Evolutionary conservation across 1,284 basidiomycete species (phyloP).

Genomic region (Acaromyces ingoldii): DNA sequence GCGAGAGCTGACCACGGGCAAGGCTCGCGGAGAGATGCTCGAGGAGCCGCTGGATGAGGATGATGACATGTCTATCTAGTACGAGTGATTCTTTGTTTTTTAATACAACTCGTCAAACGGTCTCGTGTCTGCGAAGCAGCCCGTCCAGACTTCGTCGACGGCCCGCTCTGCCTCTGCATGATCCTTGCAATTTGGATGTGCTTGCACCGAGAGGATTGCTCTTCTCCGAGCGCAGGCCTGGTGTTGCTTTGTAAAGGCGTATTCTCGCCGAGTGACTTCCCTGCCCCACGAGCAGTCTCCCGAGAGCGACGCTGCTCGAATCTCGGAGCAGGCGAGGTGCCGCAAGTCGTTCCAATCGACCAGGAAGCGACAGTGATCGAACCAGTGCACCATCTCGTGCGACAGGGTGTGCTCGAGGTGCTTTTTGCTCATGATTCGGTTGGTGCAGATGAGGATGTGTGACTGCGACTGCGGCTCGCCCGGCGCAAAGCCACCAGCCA

Average conservation of each 20-base stretch:
- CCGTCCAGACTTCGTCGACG: conserved; percentile 94
- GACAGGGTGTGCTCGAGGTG: conserved; percentile 90
- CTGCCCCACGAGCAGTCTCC: conserved; percentile 83
- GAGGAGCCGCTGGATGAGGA: conserved; percentile 47
- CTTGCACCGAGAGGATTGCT: conserved; percentile 73
- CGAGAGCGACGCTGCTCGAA: conserved; percentile 85
- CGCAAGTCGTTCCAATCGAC: conserved; percentile 84
- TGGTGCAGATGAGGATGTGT: conserved; percentile 41
- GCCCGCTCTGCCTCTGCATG: conserved; percentile 72
- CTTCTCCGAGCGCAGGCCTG: conserved; percentile 81
- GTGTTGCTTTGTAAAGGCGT: conserved; percentile 74
- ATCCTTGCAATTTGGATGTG: conserved; percentile 71
- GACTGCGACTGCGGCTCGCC: conserved; percentile 24
- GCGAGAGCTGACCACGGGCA: conserved; percentile 63
- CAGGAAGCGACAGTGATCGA: conserved; percentile 88
- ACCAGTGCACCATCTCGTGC: conserved; percentile 94
- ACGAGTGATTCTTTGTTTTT: too few species aligned
- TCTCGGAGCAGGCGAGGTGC: conserved; percentile 96
- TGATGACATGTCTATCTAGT: conserved; percentile 33
- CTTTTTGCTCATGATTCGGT: conserved; percentile 61
- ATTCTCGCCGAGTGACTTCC: conserved; percentile 69
- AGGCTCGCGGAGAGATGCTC: conserved; percentile 55
- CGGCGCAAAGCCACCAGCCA: conserved; percentile 45
- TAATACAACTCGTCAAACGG: conserved; percentile 90
- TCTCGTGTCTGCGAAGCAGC: conserved; percentile 88